Evolutionary conservation across 176 grass and related monocot species (phyloP), one percentile per base, ranked within the genome.

Genomic region (Musa schizocarpa): DNA sequence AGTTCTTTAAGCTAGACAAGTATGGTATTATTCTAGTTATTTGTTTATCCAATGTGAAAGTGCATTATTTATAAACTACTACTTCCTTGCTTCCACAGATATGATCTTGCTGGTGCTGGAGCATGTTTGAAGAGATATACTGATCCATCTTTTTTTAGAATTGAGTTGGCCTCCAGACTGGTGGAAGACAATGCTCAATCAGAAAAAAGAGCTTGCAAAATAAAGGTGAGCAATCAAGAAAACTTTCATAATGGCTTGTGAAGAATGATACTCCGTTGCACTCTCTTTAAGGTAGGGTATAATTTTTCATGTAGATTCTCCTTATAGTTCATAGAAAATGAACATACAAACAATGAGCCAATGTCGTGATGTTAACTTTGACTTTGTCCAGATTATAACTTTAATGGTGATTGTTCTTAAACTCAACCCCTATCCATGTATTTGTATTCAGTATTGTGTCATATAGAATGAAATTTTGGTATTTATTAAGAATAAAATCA

Each of bases 41-140:
- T 58, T 75, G 34, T 62, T 34, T 19, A 62, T 16, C 58, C 77
- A 59, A 50, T 67, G 22, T 74, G 52, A 43, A 65, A 69, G 27
- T 77, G 27, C 66, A 61, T 19, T 68, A 16, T 43, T 52, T 25
- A 26, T 52, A 12, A 73, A 69, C 52, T 21, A 69, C 25, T 71
- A 57, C 29, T 72, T 72, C 65, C 19, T 66, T 86, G 63, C 14
- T 77, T 20, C 56, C 70, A 19, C 82, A 99, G 95, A 81, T 99
- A 89, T 79, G 95, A 99, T 75, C 81, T 85, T 7, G 80, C 84
- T 2, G 95, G 95, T 2, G 78, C 77, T 65, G 91, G 95, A 83
- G 83, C 88, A 14, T 99, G 95, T 69, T 79, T 99, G 81, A 99
- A 94, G 85, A 89, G 95, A 86, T 93, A 94, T 69, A 80, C 91